These are phyloP conservation scores for Hibiscus syriacus DNA, from an alignment of 345 rosid species.

Conservation along the genomic window DNA sequence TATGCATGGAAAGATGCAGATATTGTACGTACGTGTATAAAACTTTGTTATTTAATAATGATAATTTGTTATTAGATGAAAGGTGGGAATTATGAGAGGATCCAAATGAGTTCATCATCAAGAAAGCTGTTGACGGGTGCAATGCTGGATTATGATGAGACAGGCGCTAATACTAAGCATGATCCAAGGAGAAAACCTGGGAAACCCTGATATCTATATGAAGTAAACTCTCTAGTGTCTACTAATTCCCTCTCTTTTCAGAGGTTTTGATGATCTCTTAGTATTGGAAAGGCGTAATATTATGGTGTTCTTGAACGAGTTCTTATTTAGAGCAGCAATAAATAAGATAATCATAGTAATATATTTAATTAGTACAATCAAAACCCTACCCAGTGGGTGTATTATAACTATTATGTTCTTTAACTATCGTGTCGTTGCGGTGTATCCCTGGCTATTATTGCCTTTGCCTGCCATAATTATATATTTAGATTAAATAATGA, in stretches of 20 bases:
- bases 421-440: neutral
- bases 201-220: slow-evolving; percentile 18
- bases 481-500: neutral
- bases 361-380: no score
- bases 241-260: neutral
- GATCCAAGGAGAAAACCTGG: no score
- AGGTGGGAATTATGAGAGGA: slow-evolving; percentile 15
- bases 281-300: neutral
- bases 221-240: neutral
- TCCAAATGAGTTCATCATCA: neutral
- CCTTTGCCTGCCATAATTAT: neutral
- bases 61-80: slow-evolving; percentile 10
- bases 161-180: no score
- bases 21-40: neutral
- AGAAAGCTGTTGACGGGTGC: no score
- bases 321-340: neutral
- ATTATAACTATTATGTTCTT: no score
- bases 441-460: neutral
- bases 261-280: neutral
- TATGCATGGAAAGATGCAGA: neutral
- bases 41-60: neutral
- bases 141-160: no score
- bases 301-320: neutral
- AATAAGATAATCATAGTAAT: neutral
- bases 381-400: no score